phyloP scores from a whole-genome alignment of 768 basidiomycete species.

The Phlegmacium glaucopus region DNA sequence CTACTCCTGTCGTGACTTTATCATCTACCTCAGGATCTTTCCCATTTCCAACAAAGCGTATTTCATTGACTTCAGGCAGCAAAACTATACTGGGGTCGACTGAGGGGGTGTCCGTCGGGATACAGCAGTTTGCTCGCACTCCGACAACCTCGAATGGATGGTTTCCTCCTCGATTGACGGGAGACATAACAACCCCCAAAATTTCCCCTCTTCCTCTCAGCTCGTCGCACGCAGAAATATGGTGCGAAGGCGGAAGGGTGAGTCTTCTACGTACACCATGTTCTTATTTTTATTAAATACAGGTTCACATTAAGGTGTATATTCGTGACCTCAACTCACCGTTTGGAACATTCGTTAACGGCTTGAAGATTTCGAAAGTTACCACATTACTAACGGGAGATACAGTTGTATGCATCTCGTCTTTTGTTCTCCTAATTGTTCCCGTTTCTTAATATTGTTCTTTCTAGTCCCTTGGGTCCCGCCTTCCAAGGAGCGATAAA shows the following conservation, averaged over 20 bases:
- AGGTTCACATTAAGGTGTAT: conserved; percentile 31
- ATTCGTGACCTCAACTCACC: conserved; percentile 44
- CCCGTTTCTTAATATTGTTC: conserved; percentile 1
- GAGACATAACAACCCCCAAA: conserved; percentile 13
- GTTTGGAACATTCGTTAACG: conserved; percentile 49
- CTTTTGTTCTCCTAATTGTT: conserved; percentile 6
- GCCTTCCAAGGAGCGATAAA: conserved; percentile 33
- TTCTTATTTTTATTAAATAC: background rate
- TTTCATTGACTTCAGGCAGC: conserved; percentile 11
- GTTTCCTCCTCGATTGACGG: conserved; percentile 33
- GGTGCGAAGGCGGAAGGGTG: conserved; percentile 42
- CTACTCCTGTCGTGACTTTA: conserved; percentile 6
- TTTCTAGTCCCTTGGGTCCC: conserved; percentile 37
- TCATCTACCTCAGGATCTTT: conserved; percentile 15
- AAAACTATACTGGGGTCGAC: conserved; percentile 16
- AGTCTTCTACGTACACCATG: conserved; percentile 4
- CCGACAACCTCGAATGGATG: conserved; percentile 36
- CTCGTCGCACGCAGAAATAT: conserved; percentile 42
- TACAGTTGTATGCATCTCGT: conserved; percentile 33
- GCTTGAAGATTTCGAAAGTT: conserved; percentile 33
- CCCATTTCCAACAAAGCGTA: conserved; percentile 15
- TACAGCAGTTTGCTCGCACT: conserved; percentile 12
- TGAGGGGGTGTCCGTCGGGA: conserved; percentile 6
- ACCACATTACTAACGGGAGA: conserved; percentile 40
- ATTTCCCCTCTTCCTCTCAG: conserved; percentile 41